phyloP scores from a whole-genome alignment of 2,329 filamentous ascomycete genomes.

The Polychaeton citri region DNA sequence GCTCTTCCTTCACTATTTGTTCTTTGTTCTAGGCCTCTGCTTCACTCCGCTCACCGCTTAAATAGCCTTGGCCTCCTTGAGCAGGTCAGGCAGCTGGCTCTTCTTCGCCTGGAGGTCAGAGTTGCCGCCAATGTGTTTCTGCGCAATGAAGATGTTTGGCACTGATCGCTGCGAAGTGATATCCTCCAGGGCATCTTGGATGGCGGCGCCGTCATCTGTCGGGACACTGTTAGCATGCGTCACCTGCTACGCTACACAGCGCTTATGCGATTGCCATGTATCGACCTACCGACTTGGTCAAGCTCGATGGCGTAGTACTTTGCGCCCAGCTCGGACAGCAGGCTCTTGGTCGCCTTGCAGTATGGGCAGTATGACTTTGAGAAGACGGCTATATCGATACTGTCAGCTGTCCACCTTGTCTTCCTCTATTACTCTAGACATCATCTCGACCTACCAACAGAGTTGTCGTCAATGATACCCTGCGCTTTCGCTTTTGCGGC shows the following conservation, averaged over 20 bases:
- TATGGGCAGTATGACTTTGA: conserved; percentile 95
- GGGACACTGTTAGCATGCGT: not conserved
- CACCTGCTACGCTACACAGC: not conserved
- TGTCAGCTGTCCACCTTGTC: no score
- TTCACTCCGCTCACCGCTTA: conserved; percentile 23
- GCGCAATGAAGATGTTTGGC: conserved; percentile 85
- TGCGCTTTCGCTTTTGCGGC: conserved; percentile 74
- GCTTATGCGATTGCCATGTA: no score
- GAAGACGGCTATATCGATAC: conserved; percentile 58
- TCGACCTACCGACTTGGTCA: conserved; percentile 61
- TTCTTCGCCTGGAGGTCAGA: conserved; percentile 65
- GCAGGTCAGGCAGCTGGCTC: conserved; percentile 48
- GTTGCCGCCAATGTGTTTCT: conserved; percentile 94
- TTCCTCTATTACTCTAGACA: no score
- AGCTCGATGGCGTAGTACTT: conserved; percentile 70
- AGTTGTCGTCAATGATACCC: conserved; percentile 75
- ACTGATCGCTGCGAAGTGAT: conserved; percentile 78
- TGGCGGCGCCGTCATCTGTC: conserved; percentile 63
- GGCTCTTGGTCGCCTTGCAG: conserved; percentile 66
- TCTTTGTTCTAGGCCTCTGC: not conserved
- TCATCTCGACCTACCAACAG: conserved; percentile 64
- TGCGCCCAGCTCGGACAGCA: conserved; percentile 56
- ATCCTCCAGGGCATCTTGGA: conserved; percentile 72
- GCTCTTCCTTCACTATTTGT: not conserved
- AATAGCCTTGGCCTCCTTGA: conserved; percentile 51